Evolutionary conservation across 495 filamentous ascomycete species (phyloP).

Genomic region (Xylaria curta): DNA sequence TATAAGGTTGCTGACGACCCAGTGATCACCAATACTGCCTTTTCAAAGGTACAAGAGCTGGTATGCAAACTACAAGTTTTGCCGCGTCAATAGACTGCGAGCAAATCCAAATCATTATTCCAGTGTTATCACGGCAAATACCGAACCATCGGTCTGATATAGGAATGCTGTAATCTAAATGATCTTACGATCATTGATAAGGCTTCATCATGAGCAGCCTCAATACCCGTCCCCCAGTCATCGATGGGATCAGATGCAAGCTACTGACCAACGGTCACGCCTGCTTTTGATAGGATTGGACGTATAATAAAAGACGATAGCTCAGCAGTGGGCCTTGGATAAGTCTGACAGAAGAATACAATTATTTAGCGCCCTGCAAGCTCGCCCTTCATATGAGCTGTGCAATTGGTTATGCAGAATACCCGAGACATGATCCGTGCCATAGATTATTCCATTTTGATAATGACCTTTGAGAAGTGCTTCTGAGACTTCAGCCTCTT

Average conservation of each 20-base stretch:
- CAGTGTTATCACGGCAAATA: neutral
- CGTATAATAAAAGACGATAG: neutral
- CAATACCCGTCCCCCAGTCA: neutral
- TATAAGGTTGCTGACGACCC: neutral
- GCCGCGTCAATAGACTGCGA: neutral
- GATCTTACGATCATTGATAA: neutral
- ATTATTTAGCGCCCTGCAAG: neutral
- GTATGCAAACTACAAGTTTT: neutral
- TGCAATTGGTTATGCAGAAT: neutral
- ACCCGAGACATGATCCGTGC: neutral
- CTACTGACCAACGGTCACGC: neutral
- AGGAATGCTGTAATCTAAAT: neutral
- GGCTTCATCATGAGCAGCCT: neutral
- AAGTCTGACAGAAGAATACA: neutral
- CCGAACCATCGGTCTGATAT: too few species aligned
- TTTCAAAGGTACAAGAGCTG: neutral
- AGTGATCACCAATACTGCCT: neutral
- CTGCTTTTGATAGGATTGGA: neutral
- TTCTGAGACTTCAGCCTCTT: constrained; percentile 65
- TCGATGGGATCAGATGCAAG: neutral
- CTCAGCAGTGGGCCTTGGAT: neutral
- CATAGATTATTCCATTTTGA: constrained; percentile 57
- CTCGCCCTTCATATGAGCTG: neutral
- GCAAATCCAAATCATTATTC: neutral
- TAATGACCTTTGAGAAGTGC: constrained; percentile 52